Conservation (phyloP, 176 grass and related monocot species). For the Chrysopogon serrulatus region DNA sequence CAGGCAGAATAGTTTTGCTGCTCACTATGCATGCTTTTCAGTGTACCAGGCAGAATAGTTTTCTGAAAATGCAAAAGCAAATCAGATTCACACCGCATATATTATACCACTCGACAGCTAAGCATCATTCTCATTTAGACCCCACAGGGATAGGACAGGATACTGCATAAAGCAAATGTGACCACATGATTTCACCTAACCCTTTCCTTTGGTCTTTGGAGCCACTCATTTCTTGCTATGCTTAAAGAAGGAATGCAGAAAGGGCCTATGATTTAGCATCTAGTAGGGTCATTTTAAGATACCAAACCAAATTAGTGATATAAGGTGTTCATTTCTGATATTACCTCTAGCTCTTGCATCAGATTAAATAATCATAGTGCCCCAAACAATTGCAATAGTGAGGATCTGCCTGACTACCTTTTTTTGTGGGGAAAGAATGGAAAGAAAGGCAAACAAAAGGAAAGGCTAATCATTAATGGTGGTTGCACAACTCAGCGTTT, state of each 20-base stretch:
- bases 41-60: neutral
- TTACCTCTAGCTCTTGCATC: neutral
- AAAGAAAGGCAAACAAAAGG: neutral
- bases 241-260: neutral
- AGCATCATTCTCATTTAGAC: neutral
- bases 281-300: neutral
- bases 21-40: neutral
- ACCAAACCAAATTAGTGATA: neutral
- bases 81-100: neutral
- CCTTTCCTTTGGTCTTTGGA: neutral
- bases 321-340: neutral
- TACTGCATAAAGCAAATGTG: slow-evolving; percentile 13
- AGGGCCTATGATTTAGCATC: neutral
- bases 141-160: neutral
- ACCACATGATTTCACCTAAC: slow-evolving; percentile 30
- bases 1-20: neutral
- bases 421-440: neutral
- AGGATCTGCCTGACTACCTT: neutral
- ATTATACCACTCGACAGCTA: neutral
- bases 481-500: neutral
- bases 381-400: neutral
- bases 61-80: neutral
- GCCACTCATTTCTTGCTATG: slow-evolving; percentile 8
- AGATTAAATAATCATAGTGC: neutral
- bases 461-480: neutral